phyloP scores from a whole-genome alignment of 768 basidiomycete species.

The Asterophora parasitica region DNA sequence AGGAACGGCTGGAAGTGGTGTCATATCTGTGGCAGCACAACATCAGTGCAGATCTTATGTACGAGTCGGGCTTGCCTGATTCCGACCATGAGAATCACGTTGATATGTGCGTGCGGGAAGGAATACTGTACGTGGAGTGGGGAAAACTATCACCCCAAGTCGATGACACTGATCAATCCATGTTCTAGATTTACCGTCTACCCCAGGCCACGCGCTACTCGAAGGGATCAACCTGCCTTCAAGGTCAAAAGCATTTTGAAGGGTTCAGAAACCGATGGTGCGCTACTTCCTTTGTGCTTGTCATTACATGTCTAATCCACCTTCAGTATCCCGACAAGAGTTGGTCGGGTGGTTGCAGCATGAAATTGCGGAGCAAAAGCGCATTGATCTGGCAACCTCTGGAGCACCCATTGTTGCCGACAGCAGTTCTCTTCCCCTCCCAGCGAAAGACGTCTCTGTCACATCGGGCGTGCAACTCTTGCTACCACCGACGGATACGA shows the following conservation, averaged over 20 bases:
- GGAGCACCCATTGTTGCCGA: constrained; percentile 48
- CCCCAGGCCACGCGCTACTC: constrained; percentile 47
- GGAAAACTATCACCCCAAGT: not conserved
- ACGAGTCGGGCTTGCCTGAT: constrained; percentile 65
- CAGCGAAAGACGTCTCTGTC: constrained; percentile 32
- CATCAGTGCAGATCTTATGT: constrained; percentile 87
- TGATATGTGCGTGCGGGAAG: constrained; percentile 72
- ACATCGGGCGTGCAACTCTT: constrained; percentile 56
- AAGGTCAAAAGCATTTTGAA: constrained; percentile 81
- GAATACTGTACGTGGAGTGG: constrained; percentile 61
- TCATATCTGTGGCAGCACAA: constrained; percentile 74
- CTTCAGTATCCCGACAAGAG: constrained; percentile 51
- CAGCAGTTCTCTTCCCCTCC: constrained; percentile 24
- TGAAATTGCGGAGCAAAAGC: constrained; percentile 76
- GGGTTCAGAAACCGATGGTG: constrained; percentile 72
- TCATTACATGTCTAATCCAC: not conserved
- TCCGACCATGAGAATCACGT: constrained; percentile 59
- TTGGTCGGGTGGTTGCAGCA: constrained; percentile 72
- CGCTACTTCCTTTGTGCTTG: constrained; percentile 15
- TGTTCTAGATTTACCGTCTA: constrained; percentile 36
- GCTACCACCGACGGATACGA: constrained; percentile 63
- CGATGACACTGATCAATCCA: not conserved
- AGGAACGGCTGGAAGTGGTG: constrained; percentile 74
- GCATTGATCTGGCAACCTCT: constrained; percentile 60
- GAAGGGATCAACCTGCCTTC: constrained; percentile 64